Base-by-base conservation (phyloP, 768 basidiomycete species). In the Auriscalpium vulgare region DNA sequence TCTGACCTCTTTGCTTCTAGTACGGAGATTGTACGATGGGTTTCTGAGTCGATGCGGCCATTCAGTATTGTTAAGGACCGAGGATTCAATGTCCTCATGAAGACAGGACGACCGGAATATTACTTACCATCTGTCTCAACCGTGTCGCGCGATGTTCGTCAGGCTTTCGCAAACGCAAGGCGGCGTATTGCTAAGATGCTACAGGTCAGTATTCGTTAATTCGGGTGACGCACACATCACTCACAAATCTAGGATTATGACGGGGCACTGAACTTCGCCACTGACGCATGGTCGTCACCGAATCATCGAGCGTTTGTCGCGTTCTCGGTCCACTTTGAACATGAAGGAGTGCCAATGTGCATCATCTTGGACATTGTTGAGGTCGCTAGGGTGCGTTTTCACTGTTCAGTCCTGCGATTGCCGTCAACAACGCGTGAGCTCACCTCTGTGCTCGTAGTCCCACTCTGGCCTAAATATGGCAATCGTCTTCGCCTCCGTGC, bases 341-440 rank as follows among this genome's bases (percentile, higher is more conserved):
- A 66, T 5, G 47, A 72, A 0, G 71, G 73, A 0, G 50, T 56
- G 7, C 68, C 66, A 0, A 36, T 73, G 0, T 40, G 53, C 0
- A 62, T 74, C 4, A 45, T 71, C 0, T 62, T 78, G 1, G 74
- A 78, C 51, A 49, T 78, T 3, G 61, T 74, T 11, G 72, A 77
- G 58, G 69, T 77, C 1, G 47, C 68, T 1, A 47, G 59, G 59
- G 63, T 66, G 61, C 47, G 47, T 49, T 14, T 21, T n/a, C n/a
- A n/a, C n/a, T n/a, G n/a, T n/a, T n/a, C n/a, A n/a, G n/a, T n/a
- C n/a, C n/a, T n/a, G n/a, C n/a, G n/a, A n/a, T n/a, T n/a, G n/a
- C n/a, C n/a, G n/a, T n/a, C n/a, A n/a, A n/a, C n/a, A n/a, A n/a
- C n/a, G n/a, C n/a, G n/a, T n/a, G n/a, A n/a, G n/a, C n/a, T n/a